These are phyloP conservation scores for Axilococcus clingmanii DNA, from an alignment of 139 green algal genomes.

Conservation along the genomic window DNA sequence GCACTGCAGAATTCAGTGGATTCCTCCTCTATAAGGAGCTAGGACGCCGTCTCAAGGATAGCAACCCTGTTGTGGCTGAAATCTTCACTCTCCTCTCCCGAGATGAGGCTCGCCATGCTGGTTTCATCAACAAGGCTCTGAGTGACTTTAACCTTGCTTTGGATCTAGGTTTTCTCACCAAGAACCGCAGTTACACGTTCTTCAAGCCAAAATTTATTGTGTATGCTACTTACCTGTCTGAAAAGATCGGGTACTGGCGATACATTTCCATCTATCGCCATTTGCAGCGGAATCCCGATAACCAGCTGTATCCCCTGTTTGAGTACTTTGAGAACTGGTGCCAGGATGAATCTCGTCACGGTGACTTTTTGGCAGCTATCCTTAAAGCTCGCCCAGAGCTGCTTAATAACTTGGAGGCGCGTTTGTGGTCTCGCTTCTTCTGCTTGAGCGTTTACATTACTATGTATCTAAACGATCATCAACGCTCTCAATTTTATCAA, in stretches of 20 bases:
- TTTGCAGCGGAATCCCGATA: conserved; percentile 90
- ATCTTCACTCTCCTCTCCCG: conserved; percentile 98
- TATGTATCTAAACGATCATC: conserved; percentile 99
- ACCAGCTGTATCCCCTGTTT: conserved; percentile 98
- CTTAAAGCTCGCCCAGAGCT: conserved; percentile 86
- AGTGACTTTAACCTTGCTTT: conserved; percentile 91
- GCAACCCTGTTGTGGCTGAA: conserved; percentile 81
- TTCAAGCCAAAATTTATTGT: conserved; percentile 99
- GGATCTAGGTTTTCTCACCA: conserved; percentile 98
- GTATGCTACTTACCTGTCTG: conserved; percentile 96
- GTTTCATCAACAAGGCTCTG: conserved; percentile 98
- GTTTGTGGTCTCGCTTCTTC: conserved; percentile 97
- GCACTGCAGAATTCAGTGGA: conserved; percentile 97
- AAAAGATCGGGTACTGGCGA: conserved; percentile 99
- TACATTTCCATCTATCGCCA: conserved; percentile 94
- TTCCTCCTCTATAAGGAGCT: conserved; percentile 99
- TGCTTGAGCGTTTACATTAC: conserved; percentile 98
- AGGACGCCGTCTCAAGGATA: conserved; percentile 89
- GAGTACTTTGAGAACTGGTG: conserved; percentile 99
- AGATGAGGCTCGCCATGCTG: conserved; percentile 96
- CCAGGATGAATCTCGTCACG: conserved; percentile 88
- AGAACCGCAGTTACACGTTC: conserved; percentile 89
- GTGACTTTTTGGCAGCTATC: conserved; percentile 89
- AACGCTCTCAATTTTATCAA: conserved; percentile 85
- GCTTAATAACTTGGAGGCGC: conserved; percentile 55